Conservation (phyloP, 2,329 filamentous ascomycete species). For the Dryadomyces sulphureus region DNA sequence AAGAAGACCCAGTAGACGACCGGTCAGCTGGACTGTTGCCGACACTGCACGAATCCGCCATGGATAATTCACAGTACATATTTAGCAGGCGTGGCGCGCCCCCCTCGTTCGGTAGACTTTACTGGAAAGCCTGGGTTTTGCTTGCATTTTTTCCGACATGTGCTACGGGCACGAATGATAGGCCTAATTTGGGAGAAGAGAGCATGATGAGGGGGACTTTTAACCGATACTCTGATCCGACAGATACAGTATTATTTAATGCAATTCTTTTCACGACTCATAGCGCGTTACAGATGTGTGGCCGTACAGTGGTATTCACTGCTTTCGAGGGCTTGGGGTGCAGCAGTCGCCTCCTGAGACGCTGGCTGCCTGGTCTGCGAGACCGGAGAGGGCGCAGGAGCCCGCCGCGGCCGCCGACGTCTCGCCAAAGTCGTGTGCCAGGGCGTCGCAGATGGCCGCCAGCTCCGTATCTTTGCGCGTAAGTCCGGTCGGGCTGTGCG, state of each 20-base stretch:
- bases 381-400: conserved; percentile 21
- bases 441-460: conserved; percentile 45
- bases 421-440: conserved; percentile 43
- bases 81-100: background rate
- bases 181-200: too few relatives aligned
- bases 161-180: too few relatives aligned
- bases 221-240: too few relatives aligned
- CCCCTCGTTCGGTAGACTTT: too few relatives aligned
- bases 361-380: conserved; percentile 30
- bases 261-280: too few relatives aligned
- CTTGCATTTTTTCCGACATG: too few relatives aligned
- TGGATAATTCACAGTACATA: background rate
- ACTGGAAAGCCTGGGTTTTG: too few relatives aligned
- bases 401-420: conserved; percentile 9
- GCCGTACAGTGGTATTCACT: too few relatives aligned
- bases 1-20: conserved; percentile 50
- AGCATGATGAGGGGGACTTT: too few relatives aligned
- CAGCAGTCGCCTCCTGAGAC: conserved; percentile 41
- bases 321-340: conserved; percentile 22
- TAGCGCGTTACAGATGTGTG: too few relatives aligned
- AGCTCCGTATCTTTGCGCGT: conserved; percentile 47
- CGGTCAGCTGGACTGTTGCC: background rate
- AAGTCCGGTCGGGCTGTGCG: conserved; percentile 50
- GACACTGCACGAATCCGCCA: too few relatives aligned
- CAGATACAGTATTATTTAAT: too few relatives aligned